phyloP scores from a whole-genome alignment of 2,329 filamentous ascomycete genomes.

The Clarireedia paspali region DNA sequence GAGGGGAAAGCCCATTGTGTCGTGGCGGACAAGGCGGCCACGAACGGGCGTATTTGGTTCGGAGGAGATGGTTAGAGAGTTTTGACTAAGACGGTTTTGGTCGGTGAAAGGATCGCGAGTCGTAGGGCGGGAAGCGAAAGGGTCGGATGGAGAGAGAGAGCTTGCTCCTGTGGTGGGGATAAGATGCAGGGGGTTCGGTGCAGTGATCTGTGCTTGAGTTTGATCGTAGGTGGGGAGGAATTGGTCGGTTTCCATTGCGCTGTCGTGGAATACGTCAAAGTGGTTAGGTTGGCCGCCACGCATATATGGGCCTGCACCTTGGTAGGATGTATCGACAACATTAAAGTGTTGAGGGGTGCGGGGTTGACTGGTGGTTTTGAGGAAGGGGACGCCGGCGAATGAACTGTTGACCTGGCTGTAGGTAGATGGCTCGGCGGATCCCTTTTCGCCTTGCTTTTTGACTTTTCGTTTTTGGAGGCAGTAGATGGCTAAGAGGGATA shows the following conservation, averaged over 20 bases:
- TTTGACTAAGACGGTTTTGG: conserved; percentile 3
- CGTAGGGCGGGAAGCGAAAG: conserved; percentile 4
- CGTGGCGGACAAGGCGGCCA: conserved; percentile 2
- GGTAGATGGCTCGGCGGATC: conserved; percentile 11
- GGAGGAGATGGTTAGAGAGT: not conserved
- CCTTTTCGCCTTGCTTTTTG: not conserved
- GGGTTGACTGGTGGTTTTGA: conserved; percentile 2
- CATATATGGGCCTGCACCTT: conserved; percentile 6
- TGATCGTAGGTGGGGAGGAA: conserved; percentile 13
- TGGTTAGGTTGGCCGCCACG: conserved; percentile 12
- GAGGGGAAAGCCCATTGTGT: conserved; percentile 22
- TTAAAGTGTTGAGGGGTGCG: conserved; percentile 2
- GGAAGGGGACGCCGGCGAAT: conserved; percentile 18
- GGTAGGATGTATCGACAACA: conserved; percentile 4
- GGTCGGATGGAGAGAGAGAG: not conserved
- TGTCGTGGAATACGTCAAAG: conserved; percentile 4
- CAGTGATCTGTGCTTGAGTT: not conserved
- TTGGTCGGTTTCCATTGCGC: conserved; percentile 9
- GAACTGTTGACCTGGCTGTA: conserved; percentile 17
- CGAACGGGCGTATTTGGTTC: not conserved
- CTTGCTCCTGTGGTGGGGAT: not conserved
- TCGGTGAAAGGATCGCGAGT: not conserved
- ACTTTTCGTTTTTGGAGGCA: conserved; percentile 14
- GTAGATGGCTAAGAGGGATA: conserved; percentile 14
- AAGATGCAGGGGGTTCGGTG: not conserved